Evolutionary conservation across 495 filamentous ascomycete genomes (phyloP).

Genomic region (Chaetomidium leptoderma): DNA sequence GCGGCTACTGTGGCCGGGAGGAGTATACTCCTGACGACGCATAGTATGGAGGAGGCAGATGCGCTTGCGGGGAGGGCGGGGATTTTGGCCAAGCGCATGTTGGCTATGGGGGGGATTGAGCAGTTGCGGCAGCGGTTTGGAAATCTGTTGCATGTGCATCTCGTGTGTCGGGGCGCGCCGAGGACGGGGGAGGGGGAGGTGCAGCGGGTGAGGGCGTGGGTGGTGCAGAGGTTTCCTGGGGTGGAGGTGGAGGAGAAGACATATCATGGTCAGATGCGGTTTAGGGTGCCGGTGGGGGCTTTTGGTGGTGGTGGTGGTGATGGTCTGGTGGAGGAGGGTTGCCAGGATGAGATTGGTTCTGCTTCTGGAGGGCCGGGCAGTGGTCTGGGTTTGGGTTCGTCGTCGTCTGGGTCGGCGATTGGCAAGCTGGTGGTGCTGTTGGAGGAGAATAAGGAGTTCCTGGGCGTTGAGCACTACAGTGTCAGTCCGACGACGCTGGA

Average conservation of each 20-base stretch:
- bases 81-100: conserved; percentile 66
- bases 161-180: conserved; percentile 71
- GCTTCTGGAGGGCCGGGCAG: conserved; percentile 8
- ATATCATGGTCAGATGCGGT: conserved; percentile 79
- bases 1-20: conserved; percentile 54
- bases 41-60: conserved; percentile 77
- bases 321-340: background rate
- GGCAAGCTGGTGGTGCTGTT: conserved; percentile 65
- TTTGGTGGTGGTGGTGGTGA: background rate
- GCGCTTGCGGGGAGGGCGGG: conserved; percentile 65
- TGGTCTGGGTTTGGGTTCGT: conserved; percentile 6
- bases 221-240: conserved; percentile 53
- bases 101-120: conserved; percentile 63
- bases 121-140: conserved; percentile 57
- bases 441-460: conserved; percentile 58
- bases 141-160: conserved; percentile 59
- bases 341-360: conserved; percentile 9
- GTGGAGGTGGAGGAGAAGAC: conserved; percentile 63
- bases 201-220: conserved; percentile 57
- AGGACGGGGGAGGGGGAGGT: conserved; percentile 64
- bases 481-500: conserved; percentile 79
- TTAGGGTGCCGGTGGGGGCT: conserved; percentile 56
- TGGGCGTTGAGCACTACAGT: conserved; percentile 75
- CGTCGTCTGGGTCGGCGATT: conserved; percentile 38
- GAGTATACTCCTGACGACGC: conserved; percentile 67